phyloP scores from a whole-genome alignment of 2,329 filamentous ascomycete species.

The Aspergillus thermomutatus region DNA sequence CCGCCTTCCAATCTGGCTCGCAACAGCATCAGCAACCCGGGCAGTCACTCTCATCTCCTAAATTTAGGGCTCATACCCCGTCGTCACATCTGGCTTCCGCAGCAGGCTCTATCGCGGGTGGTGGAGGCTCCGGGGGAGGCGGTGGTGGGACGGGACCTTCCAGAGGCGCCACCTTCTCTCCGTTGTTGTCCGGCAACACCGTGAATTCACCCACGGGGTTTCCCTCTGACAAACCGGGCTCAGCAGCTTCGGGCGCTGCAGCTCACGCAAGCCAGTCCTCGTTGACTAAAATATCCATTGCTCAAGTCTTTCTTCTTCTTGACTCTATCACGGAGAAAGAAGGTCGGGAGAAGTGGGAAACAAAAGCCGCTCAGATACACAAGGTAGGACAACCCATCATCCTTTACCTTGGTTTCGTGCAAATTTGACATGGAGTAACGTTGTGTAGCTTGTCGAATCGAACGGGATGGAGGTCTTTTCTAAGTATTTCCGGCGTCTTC shows the following conservation, averaged over 20 bases:
- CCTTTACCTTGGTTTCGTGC: neutral
- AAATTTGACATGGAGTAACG: conserved; percentile 1
- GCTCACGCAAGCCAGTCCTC: conserved; percentile 54
- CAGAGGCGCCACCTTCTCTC: conserved; percentile 58
- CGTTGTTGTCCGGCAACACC: conserved; percentile 56
- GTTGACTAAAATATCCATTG: conserved; percentile 88
- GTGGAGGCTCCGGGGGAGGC: conserved; percentile 48
- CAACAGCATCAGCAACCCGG: conserved; percentile 50
- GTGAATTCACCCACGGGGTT: conserved; percentile 52
- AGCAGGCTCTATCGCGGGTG: conserved; percentile 51
- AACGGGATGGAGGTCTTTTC: conserved; percentile 99
- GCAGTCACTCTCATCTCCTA: conserved; percentile 55
- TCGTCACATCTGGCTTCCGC: conserved; percentile 56
- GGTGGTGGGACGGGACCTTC: conserved; percentile 54
- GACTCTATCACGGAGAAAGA: conserved; percentile 95
- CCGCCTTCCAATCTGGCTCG: conserved; percentile 52
- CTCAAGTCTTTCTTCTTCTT: conserved; percentile 90
- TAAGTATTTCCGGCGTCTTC: conserved; percentile 89
- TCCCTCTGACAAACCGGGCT: conserved; percentile 46
- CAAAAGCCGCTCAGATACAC: conserved; percentile 84
- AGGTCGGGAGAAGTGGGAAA: conserved; percentile 86
- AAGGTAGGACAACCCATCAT: conserved; percentile 62
- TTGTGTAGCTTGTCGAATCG: conserved; percentile 77
- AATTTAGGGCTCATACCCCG: conserved; percentile 54
- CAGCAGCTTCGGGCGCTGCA: conserved; percentile 36